These are phyloP conservation scores for Talaromyces sp. DNA, from an alignment of 2,329 filamentous ascomycete species.

Conservation along the genomic window DNA sequence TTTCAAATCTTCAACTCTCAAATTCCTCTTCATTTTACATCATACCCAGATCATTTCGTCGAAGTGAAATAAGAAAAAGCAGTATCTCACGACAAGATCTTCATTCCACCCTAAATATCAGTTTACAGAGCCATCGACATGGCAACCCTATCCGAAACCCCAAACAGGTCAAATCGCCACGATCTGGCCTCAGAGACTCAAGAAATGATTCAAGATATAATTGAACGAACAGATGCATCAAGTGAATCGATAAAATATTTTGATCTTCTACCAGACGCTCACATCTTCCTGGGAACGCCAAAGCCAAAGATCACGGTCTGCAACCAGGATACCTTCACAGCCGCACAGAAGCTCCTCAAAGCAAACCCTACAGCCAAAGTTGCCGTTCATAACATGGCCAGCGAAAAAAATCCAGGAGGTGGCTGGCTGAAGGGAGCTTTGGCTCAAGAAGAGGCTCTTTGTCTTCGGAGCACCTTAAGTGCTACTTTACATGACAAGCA, in stretches of 20 bases:
- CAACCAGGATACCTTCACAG: slow-evolving; percentile 17
- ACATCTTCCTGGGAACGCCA: not conserved
- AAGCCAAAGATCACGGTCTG: slow-evolving; percentile 8
- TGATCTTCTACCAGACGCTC: slow-evolving; percentile 2
- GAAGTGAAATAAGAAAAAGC: too few species aligned
- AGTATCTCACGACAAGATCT: not conserved
- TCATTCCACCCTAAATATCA: not conserved
- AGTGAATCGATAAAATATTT: slow-evolving; percentile 2
- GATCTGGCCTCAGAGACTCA: slow-evolving; percentile 11
- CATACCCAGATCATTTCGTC: too few species aligned
- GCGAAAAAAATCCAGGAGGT: slow-evolving; percentile 57
- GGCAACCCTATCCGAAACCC: not conserved
- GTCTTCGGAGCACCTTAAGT: slow-evolving; percentile 53
- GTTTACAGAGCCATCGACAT: not conserved
- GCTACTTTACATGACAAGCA: slow-evolving; percentile 30
- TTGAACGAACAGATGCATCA: slow-evolving; percentile 3
- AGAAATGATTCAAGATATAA: slow-evolving; percentile 1
- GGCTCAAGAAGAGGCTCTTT: slow-evolving; percentile 66
- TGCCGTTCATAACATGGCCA: slow-evolving; percentile 62
- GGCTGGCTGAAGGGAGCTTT: slow-evolving; percentile 61
- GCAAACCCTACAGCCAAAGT: slow-evolving; percentile 26
- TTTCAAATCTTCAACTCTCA: too few species aligned
- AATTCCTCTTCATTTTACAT: too few species aligned
- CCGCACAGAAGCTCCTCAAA: slow-evolving; percentile 7
- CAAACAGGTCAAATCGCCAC: slow-evolving; percentile 14